Conservation (phyloP, 805 yeast genomes). For the Hanseniaspora nectarophila region DNA sequence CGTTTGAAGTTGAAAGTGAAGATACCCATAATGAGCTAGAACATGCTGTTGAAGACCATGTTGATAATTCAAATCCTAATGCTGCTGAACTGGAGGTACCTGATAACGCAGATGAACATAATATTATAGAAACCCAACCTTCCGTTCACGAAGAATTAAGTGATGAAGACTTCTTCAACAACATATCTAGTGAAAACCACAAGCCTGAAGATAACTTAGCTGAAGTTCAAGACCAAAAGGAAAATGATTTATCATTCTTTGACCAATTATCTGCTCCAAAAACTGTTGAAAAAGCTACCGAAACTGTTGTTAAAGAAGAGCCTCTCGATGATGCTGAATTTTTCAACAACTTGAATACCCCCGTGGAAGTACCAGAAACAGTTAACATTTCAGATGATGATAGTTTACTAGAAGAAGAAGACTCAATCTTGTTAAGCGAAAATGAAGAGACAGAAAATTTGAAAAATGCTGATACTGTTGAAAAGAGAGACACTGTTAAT, state of each 20-base stretch:
- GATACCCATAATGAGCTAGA: not conserved
- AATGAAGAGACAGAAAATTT: not conserved
- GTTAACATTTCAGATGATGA: not conserved
- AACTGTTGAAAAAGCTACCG: not conserved
- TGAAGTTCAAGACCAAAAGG: not conserved
- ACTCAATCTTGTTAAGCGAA: not conserved
- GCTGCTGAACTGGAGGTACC: too few relatives aligned
- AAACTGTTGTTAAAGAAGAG: too few relatives aligned
- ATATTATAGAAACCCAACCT: not conserved
- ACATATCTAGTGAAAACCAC: not conserved
- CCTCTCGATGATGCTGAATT: not conserved
- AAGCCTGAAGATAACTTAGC: not conserved
- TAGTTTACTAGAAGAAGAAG: constrained; percentile 1
- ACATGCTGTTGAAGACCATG: too few relatives aligned
- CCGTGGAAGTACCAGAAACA: not conserved
- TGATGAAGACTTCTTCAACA: constrained; percentile 2
- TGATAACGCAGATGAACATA: not conserved
- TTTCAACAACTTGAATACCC: not conserved
- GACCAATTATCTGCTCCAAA: not conserved
- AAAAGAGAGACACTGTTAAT: not conserved
- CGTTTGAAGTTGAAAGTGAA: not conserved
- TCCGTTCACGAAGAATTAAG: not conserved
- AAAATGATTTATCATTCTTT: not conserved
- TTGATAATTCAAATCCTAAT: too few relatives aligned
- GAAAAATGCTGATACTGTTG: not conserved